Conservation (phyloP, 805 yeast genomes). For the Diddensiella santjacobensis region DNA sequence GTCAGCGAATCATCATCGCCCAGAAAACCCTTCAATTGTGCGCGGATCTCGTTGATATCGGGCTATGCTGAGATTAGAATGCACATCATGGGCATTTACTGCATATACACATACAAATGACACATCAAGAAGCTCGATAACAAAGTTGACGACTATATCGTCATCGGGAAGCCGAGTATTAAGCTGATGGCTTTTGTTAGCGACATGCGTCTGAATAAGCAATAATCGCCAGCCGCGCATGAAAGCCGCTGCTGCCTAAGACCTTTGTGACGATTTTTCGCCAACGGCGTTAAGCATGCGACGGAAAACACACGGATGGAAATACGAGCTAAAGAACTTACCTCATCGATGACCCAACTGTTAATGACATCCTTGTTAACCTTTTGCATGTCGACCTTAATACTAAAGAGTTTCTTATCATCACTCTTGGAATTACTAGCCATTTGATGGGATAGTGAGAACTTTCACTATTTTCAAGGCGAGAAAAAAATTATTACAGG, state of each 20-base stretch:
- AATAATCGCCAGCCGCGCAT: no score
- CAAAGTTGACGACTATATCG: constrained; percentile 46
- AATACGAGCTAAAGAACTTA: no score
- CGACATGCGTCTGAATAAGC: no score
- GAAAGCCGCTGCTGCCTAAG: background rate
- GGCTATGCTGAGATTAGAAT: constrained; percentile 25
- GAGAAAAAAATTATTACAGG: no score
- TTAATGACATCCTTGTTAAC: constrained; percentile 40
- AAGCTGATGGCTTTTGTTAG: constrained; percentile 24
- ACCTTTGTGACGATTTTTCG: background rate
- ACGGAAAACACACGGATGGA: no score
- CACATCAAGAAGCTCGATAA: constrained; percentile 39
- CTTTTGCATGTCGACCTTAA: constrained; percentile 36
- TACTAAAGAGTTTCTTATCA: background rate
- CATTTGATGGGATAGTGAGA: no score
- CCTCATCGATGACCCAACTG: constrained; percentile 38
- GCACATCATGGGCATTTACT: background rate
- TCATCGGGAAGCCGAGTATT: constrained; percentile 45
- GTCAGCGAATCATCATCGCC: constrained; percentile 35
- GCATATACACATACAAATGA: constrained; percentile 19
- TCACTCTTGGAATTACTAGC: no score
- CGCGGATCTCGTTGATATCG: constrained; percentile 40
- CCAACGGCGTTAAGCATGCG: background rate
- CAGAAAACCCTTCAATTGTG: constrained; percentile 46
- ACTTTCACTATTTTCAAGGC: no score